phyloP scores from a whole-genome alignment of 2,329 filamentous ascomycete genomes.

The Scopulariopsis brevicaulis region DNA sequence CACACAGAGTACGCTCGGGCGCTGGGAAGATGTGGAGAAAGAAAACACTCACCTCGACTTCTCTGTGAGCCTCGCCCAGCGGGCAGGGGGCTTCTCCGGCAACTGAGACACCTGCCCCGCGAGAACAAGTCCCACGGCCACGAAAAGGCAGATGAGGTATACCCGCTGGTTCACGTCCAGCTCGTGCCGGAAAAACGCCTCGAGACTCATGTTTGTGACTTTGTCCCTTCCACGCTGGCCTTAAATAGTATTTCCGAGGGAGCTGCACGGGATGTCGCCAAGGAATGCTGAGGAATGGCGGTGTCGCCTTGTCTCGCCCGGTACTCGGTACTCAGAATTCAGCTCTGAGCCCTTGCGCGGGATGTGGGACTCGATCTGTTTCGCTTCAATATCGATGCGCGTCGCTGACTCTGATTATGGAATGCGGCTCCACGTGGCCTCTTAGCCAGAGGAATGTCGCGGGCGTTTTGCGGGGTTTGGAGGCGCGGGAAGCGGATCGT shows the following conservation, averaged over 20 bases:
- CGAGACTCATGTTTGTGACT: neutral
- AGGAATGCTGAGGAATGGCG: neutral
- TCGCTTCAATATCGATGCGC: neutral
- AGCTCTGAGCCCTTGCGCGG: neutral
- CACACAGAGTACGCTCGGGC: neutral
- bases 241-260: neutral
- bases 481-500: neutral
- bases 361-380: neutral
- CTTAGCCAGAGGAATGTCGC: neutral
- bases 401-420: neutral
- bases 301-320: neutral
- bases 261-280: neutral
- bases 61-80: slow-evolving; percentile 9
- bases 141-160: slow-evolving; percentile 9
- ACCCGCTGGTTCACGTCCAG: slow-evolving; percentile 9
- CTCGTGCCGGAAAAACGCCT: neutral
- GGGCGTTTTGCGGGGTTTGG: neutral
- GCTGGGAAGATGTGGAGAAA: neutral
- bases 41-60: neutral
- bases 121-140: slow-evolving; percentile 11
- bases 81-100: slow-evolving; percentile 7
- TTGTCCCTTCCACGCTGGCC: neutral
- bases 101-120: slow-evolving; percentile 11
- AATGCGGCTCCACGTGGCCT: neutral
- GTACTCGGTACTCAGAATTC: too few species aligned